Evolutionary conservation across 192 early-diverging fungal species (phyloP), one percentile per base, ranked within the genome.

Genomic region (Backusella morwellensis): DNA sequence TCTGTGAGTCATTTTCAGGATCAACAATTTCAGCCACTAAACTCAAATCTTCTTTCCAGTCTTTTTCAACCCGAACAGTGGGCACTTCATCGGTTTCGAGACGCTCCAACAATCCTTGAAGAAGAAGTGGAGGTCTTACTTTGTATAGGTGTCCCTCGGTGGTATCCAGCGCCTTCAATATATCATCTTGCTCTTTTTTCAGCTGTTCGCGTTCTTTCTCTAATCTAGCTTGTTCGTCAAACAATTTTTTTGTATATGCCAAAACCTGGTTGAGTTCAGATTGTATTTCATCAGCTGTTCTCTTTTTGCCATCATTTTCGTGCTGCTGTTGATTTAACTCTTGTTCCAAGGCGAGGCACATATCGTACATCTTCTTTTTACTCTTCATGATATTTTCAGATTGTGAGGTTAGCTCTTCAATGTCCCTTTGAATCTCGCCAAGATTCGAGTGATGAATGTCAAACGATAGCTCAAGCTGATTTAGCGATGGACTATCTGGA

Each of bases 391-490:
- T 80, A 34, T 84, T 76, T 35, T 81, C 79, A 26, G 78, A 73
- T 1, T 84, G 80, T 12, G 50, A 36, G 12, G 85, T 78, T 23
- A 84, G 75, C 36, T 82, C 81, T 35, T 85, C 77, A 9, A 86
- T 76, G 70, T 88, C 87, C 2, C 78, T 82, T 23, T 84, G 82
- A 42, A 88, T 86, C 72, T 88, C 87, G 15, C 76, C 76, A n/a
- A 88, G 56, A 66, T 88, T 88, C 15, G 87, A 79, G 73, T 82
- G 85, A n/a, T 85, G 44, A 29, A 88, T 86, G 34, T 86, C 87
- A 78, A 88, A 88, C 12, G 80, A 73, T 11, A 88, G 44, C 38
- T 88, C 87, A 3, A 88, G 80, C 52, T 86, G 82, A 21, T 88
- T 86, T 11, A 88, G 44, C 34, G 69, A 87, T 26, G 52, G 56